A percentile compares a stretch with the other conserved stretches of the same genome.
Conservation (phyloP, 768 basidiomycete genomes). For the Gymnopilus dilepis region DNA sequence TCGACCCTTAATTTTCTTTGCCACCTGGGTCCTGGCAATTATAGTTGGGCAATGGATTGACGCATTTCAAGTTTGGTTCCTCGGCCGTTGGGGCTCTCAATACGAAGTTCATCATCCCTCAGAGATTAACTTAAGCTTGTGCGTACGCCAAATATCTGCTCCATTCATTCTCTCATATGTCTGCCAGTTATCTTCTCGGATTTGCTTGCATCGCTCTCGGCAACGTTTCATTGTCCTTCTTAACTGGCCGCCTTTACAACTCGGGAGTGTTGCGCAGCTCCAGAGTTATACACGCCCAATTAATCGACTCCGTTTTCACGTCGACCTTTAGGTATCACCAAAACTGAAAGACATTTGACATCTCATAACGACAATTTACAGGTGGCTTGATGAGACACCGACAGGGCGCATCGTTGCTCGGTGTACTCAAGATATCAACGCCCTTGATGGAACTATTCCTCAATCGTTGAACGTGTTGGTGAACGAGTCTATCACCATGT, state of each 20-base stretch:
- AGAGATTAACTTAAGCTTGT: constrained; percentile 41
- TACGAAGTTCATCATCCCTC: constrained; percentile 39
- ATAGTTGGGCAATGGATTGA: constrained; percentile 31
- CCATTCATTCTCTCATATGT: background rate
- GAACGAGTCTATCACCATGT: constrained; percentile 36
- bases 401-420: constrained; percentile 24
- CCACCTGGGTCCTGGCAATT: constrained; percentile 29
- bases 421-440: constrained; percentile 33
- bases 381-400: constrained; percentile 37
- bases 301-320: constrained; percentile 21
- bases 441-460: constrained; percentile 51
- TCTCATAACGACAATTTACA: too few species aligned
- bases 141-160: constrained; percentile 25
- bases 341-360: background rate
- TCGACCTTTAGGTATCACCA: constrained; percentile 21
- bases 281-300: constrained; percentile 24
- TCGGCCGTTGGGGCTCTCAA: constrained; percentile 52
- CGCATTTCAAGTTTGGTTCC: constrained; percentile 44
- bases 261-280: constrained; percentile 22
- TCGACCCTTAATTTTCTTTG: constrained; percentile 39
- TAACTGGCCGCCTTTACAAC: background rate
- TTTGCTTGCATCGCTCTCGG: background rate
- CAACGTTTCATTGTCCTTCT: background rate
- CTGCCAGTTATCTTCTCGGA: background rate
- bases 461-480: constrained; percentile 31